phyloP scores from a whole-genome alignment of 805 yeast species.

The Cyberlindnera misumaiensis region DNA sequence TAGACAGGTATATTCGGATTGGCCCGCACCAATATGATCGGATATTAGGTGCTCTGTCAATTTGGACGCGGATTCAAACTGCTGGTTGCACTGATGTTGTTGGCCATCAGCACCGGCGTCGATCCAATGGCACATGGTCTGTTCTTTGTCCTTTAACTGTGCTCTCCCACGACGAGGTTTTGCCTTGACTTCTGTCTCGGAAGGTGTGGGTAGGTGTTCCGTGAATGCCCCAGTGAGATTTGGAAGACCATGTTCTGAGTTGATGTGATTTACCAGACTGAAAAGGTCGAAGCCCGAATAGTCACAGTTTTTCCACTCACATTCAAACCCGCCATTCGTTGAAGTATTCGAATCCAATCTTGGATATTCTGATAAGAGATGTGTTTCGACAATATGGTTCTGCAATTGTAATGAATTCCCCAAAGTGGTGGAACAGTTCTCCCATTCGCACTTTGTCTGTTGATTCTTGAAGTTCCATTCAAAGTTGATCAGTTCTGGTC shows the following conservation, averaged over 20 bases:
- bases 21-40: constrained; percentile 69
- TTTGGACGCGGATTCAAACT: constrained; percentile 48
- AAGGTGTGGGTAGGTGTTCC: background rate
- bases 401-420: constrained; percentile 36
- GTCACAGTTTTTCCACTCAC: constrained; percentile 76
- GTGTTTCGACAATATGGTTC: constrained; percentile 46
- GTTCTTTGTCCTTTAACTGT: constrained; percentile 6
- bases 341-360: constrained; percentile 2
- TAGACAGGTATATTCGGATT: constrained; percentile 57
- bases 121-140: constrained; percentile 22
- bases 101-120: constrained; percentile 3
- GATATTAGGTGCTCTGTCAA: constrained; percentile 65
- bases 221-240: background rate
- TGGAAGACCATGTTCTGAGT: constrained; percentile 33
- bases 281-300: constrained; percentile 47
- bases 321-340: constrained; percentile 23
- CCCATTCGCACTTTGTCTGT: constrained; percentile 61
- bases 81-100: constrained; percentile 35
- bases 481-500: constrained; percentile 13
- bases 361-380: constrained; percentile 28
- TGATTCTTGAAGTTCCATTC: constrained; percentile 29
- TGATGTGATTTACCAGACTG: constrained; percentile 53
- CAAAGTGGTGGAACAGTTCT: constrained; percentile 43
- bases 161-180: background rate
- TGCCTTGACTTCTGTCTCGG: background rate